These are phyloP conservation scores for Cylindrodendrum hubeiense DNA, from an alignment of 2,329 filamentous ascomycete species.

Conservation along the genomic window DNA sequence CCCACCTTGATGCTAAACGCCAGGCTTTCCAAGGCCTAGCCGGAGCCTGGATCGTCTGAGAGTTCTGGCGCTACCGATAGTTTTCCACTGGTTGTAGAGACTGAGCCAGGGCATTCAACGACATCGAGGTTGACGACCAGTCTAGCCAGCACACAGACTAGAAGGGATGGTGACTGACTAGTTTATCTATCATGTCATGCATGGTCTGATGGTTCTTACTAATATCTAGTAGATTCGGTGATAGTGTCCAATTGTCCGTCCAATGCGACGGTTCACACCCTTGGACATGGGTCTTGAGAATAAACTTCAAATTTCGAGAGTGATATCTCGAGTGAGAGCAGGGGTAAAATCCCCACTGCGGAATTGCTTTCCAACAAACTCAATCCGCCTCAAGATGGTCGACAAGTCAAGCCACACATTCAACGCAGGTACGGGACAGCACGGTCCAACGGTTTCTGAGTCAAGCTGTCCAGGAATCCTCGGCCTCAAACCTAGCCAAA, in stretches of 20 bases:
- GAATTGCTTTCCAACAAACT: neutral
- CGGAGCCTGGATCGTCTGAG: slow-evolving; percentile 17
- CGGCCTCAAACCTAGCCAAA: neutral
- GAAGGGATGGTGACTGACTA: neutral
- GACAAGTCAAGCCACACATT: slow-evolving; percentile 3
- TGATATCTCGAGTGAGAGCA: neutral
- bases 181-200: slow-evolving; percentile 10
- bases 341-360: neutral
- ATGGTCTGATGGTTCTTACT: slow-evolving; percentile 3
- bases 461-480: neutral
- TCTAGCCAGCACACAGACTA: slow-evolving; percentile 7
- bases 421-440: slow-evolving; percentile 7
- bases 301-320: neutral
- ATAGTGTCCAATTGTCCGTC: slow-evolving; percentile 10
- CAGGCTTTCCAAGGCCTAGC: slow-evolving; percentile 12
- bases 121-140: slow-evolving; percentile 6
- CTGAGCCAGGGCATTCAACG: slow-evolving; percentile 10
- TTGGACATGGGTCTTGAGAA: neutral
- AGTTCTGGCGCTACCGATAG: slow-evolving; percentile 3
- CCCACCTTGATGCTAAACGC: neutral
- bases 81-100: slow-evolving; percentile 1
- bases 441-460: slow-evolving; percentile 16
- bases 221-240: slow-evolving; percentile 17
- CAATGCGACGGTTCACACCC: slow-evolving; percentile 1
- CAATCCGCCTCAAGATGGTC: neutral